phyloP scores from a whole-genome alignment of 306 rosid genomes.

The Cicer judaicum region DNA sequence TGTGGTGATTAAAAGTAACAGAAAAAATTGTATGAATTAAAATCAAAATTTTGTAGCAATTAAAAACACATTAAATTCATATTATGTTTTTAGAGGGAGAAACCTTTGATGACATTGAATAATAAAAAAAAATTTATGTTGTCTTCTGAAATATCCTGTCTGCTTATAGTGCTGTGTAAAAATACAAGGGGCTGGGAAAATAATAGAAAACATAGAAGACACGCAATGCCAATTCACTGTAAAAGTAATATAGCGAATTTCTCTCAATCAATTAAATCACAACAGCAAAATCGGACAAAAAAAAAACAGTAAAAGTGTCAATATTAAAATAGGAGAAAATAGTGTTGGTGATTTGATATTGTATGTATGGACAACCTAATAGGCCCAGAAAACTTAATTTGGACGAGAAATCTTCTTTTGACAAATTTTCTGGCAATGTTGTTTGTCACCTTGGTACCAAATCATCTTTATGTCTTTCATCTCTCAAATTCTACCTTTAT shows the following conservation, averaged over 20 bases:
- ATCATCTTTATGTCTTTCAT: slow-evolving; percentile 37
- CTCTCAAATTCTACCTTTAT: slow-evolving; percentile 23
- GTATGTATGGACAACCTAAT: slow-evolving; percentile 1
- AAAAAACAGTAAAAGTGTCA: slow-evolving; percentile 25
- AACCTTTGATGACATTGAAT: too few relatives aligned
- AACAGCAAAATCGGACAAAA: slow-evolving; percentile 44
- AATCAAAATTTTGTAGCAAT: too few relatives aligned
- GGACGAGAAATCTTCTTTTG: slow-evolving; percentile 45
- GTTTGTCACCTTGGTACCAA: slow-evolving; percentile 50
- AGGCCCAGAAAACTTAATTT: slow-evolving; percentile 32
- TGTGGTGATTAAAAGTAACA: too few relatives aligned
- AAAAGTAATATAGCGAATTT: neutral
- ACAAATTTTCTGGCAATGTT: slow-evolving; percentile 45
- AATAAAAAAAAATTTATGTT: too few relatives aligned
- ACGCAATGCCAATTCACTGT: slow-evolving; percentile 33
- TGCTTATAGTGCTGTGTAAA: neutral
- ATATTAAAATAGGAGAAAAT: neutral
- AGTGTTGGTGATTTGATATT: slow-evolving; percentile 22
- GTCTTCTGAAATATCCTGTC: too few relatives aligned
- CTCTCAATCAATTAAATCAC: slow-evolving; percentile 26
- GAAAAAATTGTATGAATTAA: too few relatives aligned
- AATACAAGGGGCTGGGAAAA: neutral
- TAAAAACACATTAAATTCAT: too few relatives aligned
- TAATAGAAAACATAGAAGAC: neutral
- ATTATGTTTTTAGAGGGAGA: too few relatives aligned